Evolutionary conservation across 176 grass and related monocot genomes (phyloP).

Genomic region (Eragrostis curvula): DNA sequence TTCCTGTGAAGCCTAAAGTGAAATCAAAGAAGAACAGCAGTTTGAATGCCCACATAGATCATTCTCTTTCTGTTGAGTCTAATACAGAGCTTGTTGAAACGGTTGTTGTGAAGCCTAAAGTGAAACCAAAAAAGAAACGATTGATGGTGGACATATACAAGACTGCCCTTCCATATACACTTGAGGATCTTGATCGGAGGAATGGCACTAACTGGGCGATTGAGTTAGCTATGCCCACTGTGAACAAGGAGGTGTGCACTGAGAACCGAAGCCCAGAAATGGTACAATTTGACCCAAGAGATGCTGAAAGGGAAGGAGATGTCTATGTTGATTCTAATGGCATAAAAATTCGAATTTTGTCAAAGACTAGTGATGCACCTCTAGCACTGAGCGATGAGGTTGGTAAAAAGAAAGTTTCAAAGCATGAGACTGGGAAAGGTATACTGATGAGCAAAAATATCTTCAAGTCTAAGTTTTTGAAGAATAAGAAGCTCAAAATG

Average conservation of each 20-base stretch:
- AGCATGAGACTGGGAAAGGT: slow-evolving; percentile 54
- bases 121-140: slow-evolving; percentile 85
- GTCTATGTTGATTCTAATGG: slow-evolving; percentile 97
- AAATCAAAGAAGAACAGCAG: slow-evolving; percentile 69
- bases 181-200: slow-evolving; percentile 91
- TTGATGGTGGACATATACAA: slow-evolving; percentile 87
- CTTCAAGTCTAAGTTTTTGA: slow-evolving; percentile 43
- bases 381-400: slow-evolving; percentile 45
- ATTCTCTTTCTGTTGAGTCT: slow-evolving; percentile 73
- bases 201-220: slow-evolving; percentile 87
- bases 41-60: slow-evolving; percentile 93
- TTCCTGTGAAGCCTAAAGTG: slow-evolving; percentile 63
- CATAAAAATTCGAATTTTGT: slow-evolving; percentile 86
- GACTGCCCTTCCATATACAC: slow-evolving; percentile 67
- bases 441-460: slow-evolving; percentile 41
- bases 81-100: slow-evolving; percentile 56
- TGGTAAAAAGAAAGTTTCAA: slow-evolving; percentile 46
- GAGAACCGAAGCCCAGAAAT: slow-evolving; percentile 50
- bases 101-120: slow-evolving; percentile 62
- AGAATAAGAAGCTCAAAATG: slow-evolving; percentile 73
- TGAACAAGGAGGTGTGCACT: slow-evolving; percentile 34
- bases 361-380: slow-evolving; percentile 56
- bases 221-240: slow-evolving; percentile 39
- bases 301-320: slow-evolving; percentile 57
- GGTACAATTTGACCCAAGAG: slow-evolving; percentile 44